Conservation (phyloP, 176 grass and related monocot species). For the Poa pratensis region DNA sequence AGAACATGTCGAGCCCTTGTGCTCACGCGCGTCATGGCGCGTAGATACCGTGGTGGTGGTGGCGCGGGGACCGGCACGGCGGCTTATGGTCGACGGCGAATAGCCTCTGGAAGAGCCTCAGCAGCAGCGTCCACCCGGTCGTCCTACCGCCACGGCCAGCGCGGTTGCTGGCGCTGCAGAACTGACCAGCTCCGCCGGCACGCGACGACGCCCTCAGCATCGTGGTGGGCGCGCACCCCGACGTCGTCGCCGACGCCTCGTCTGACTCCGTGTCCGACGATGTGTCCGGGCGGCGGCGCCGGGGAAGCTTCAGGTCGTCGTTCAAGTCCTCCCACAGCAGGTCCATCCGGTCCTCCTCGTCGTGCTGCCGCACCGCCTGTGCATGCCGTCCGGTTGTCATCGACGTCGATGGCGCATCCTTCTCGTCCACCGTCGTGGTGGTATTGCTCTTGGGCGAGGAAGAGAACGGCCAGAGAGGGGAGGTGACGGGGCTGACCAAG, state of each 20-base stretch:
- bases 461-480: slow-evolving; percentile 45
- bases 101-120: slow-evolving; percentile 51
- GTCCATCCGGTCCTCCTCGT: slow-evolving; percentile 57
- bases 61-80: not conserved
- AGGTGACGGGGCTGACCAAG: not conserved
- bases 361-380: not conserved
- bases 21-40: slow-evolving; percentile 22
- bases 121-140: slow-evolving; percentile 43
- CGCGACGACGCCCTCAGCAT: slow-evolving; percentile 53
- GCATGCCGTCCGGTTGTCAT: not conserved
- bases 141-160: not conserved
- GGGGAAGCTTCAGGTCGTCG: slow-evolving; percentile 26
- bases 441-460: not conserved
- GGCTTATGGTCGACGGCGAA: slow-evolving; percentile 37
- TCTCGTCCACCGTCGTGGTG: not conserved
- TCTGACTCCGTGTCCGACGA: slow-evolving; percentile 28
- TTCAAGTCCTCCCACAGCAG: slow-evolving; percentile 74
- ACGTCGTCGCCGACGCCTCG: not conserved
- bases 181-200: slow-evolving; percentile 27
- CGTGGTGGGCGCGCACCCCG: slow-evolving; percentile 38
- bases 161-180: not conserved
- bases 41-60: slow-evolving; percentile 3
- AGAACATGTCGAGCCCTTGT: not conserved
- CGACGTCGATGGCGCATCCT: not conserved
- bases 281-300: not conserved